Evolutionary conservation across 306 rosid species (phyloP).

Genomic region (Rosa chinensis): DNA sequence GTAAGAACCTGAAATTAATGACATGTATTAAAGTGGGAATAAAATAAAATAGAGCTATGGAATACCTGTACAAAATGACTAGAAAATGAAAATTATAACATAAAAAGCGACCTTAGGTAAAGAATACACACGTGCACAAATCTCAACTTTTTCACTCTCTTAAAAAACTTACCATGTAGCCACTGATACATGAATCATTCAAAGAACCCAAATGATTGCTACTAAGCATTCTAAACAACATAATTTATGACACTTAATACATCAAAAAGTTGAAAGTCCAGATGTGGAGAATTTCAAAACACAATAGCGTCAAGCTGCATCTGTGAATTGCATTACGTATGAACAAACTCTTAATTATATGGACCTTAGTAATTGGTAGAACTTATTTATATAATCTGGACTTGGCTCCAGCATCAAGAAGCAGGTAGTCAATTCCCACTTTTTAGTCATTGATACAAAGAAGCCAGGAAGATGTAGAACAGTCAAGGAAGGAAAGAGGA

Average conservation of each 20-base stretch:
- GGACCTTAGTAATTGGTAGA: background rate
- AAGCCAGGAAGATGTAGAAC: background rate
- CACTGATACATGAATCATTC: too few relatives aligned
- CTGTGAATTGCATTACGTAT: background rate
- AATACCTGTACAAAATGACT: background rate
- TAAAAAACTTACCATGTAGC: too few relatives aligned
- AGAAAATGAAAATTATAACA: background rate
- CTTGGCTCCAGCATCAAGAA: background rate
- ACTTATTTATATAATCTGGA: background rate
- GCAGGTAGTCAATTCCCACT: background rate
- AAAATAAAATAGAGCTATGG: background rate
- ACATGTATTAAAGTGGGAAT: background rate
- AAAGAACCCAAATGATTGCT: background rate
- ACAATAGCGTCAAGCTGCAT: background rate
- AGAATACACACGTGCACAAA: background rate
- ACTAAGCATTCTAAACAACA: background rate
- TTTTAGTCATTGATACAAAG: background rate
- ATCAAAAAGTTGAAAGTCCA: background rate
- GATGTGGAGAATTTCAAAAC: background rate
- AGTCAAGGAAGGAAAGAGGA: background rate
- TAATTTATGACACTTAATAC: background rate
- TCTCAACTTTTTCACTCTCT: too few relatives aligned
- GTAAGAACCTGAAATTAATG: slow-evolving; percentile 78
- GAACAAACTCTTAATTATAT: background rate
- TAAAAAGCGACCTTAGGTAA: background rate